Base-by-base conservation (phyloP, 129 eudicot species). In the Logfia minima region DNA sequence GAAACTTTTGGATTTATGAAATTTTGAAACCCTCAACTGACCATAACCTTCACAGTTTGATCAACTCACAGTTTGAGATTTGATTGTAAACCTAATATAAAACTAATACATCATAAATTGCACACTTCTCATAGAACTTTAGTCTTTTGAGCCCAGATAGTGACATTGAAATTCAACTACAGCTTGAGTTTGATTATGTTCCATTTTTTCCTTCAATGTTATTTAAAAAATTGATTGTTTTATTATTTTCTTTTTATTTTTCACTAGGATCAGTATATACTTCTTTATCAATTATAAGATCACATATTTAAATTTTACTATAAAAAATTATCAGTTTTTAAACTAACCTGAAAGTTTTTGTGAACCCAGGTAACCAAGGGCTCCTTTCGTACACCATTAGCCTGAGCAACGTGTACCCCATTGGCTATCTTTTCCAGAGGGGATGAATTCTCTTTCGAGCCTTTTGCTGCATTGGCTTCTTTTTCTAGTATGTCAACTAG, bases 341-440 rank as follows among this genome's bases (percentile, higher is more conserved):
- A 41, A 80, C 64, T 64, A 55, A 92, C 97, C 89, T 89, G 97
- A 72, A 92, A 92, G 75, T 87, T 89, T 76, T 89, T 92, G 91
- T 92, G 97, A 56, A 92, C 97, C 96, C 97, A 92, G 6, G 97
- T 92, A 62, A 92, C 88, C 32, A 92, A 65, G 62, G 96, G 96
- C 71, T 89, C 96, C 68, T 87, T 92, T 31, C 83, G 79, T 52
- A 75, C 81, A 63, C 90, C 90, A 60, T 92, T 87, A 43, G 82
- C 77, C 31, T 66, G 86, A 52, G 71, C 62, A 68, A 29, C 77
- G 58, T 66, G 91, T 70, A 89, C 73, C 65, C 97, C 97, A 75
- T 92, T 92, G 39, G 96, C 74, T 75, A 85, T 75, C 75, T 87
- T 87, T 69, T 82, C 90, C 48, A 85, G 75, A 9, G 86, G 88